Conservation (phyloP, 192 early-diverging fungal genomes). For the Coemansia erecta region DNA sequence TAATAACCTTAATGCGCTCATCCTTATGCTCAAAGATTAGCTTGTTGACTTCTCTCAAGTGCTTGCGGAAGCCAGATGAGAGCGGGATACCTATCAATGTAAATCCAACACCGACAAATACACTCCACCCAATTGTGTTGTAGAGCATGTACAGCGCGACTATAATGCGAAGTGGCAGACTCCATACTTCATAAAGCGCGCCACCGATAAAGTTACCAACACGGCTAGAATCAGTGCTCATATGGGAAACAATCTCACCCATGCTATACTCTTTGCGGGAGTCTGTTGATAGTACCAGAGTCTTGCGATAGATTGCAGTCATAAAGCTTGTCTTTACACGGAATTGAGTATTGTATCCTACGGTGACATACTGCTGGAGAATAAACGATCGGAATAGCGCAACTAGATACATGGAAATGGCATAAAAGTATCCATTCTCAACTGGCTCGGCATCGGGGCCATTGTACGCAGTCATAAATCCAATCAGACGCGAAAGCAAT, state of each 20-base stretch:
- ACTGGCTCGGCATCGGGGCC: constrained; percentile 61
- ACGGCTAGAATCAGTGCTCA: constrained; percentile 70
- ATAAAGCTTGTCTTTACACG: constrained; percentile 73
- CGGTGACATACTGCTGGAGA: constrained; percentile 86
- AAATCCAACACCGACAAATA: constrained; percentile 81
- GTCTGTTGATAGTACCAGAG: constrained; percentile 77
- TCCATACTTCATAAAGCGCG: constrained; percentile 76
- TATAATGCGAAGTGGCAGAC: constrained; percentile 76
- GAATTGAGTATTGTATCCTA: constrained; percentile 79
- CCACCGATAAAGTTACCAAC: constrained; percentile 66
- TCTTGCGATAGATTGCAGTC: constrained; percentile 88
- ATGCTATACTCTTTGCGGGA: constrained; percentile 79
- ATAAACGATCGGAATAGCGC: constrained; percentile 78
- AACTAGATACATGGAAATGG: constrained; percentile 76
- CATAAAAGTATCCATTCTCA: constrained; percentile 77
- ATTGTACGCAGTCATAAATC: constrained; percentile 63
- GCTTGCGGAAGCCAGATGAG: constrained; percentile 68
- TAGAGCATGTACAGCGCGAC: constrained; percentile 79
- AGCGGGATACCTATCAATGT: constrained; percentile 85
- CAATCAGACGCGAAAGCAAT: constrained; percentile 72
- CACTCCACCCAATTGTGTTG: constrained; percentile 75
- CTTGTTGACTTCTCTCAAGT: constrained; percentile 75
- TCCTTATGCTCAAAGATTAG: constrained; percentile 70
- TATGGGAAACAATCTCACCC: constrained; percentile 73
- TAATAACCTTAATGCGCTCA: constrained; percentile 61